phyloP scores from a whole-genome alignment of 371 early-diverging fungal genomes.

The Mucor mucedo region DNA sequence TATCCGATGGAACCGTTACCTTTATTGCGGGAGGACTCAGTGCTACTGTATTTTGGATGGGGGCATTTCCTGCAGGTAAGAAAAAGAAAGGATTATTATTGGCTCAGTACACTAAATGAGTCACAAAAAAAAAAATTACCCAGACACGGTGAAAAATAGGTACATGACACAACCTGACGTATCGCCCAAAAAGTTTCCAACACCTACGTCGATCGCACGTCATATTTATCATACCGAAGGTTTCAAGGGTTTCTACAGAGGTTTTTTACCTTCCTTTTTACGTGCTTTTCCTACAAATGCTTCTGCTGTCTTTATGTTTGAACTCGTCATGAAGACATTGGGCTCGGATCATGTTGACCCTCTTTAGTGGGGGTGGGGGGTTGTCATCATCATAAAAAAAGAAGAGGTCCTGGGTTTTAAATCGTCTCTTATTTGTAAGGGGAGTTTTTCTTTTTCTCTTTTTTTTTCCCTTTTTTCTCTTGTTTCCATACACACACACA shows the following conservation, averaged over 20 bases:
- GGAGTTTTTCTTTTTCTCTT: background rate
- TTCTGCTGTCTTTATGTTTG: slow-evolving; percentile 83
- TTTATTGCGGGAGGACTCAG: slow-evolving; percentile 91
- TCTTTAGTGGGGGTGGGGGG: background rate
- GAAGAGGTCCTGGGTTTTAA: background rate
- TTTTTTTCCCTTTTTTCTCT: slow-evolving; percentile 8
- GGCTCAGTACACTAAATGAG: slow-evolving; percentile 7
- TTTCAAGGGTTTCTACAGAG: slow-evolving; percentile 73
- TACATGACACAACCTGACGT: slow-evolving; percentile 91
- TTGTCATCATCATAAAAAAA: too few relatives aligned
- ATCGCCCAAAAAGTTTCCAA: slow-evolving; percentile 66
- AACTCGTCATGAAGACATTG: slow-evolving; percentile 61
- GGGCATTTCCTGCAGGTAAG: slow-evolving; percentile 83
- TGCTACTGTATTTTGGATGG: slow-evolving; percentile 89
- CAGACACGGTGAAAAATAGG: slow-evolving; percentile 88
- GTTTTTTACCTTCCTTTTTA: slow-evolving; percentile 85
- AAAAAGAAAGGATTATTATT: background rate
- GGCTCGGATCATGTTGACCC: slow-evolving; percentile 11
- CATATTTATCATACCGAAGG: slow-evolving; percentile 71
- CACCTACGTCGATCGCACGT: slow-evolving; percentile 52
- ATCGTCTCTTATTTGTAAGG: background rate
- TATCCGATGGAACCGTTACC: slow-evolving; percentile 67
- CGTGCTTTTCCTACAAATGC: slow-evolving; percentile 94
- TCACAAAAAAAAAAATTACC: slow-evolving; percentile 7
- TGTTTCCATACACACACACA: background rate